phyloP scores from a whole-genome alignment of 129 eudicot genomes.

The Glebionis coronaria region DNA sequence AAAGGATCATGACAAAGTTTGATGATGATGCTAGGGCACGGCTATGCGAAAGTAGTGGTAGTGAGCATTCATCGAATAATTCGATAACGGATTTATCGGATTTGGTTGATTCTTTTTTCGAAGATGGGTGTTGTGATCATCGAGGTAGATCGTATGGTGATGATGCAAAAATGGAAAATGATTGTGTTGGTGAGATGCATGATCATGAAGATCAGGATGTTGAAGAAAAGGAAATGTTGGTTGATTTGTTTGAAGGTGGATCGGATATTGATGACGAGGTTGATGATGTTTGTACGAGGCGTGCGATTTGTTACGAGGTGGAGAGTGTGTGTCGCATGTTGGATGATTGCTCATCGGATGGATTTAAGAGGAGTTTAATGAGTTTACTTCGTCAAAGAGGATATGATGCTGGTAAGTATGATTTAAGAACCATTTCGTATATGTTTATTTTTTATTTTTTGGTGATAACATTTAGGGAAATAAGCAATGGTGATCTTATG shows the following conservation, averaged over 20 bases:
- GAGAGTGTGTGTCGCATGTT: conserved; percentile 25
- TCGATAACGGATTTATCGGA: conserved; percentile 29
- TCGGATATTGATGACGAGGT: background rate
- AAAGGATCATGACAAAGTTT: conserved; percentile 36
- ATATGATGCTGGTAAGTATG: conserved; percentile 39
- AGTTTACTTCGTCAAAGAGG: conserved; percentile 37
- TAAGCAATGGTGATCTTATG: no score
- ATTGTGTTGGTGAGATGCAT: conserved; percentile 5
- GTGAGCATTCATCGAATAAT: conserved; percentile 39
- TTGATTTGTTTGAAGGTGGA: conserved; percentile 27
- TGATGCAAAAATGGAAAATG: background rate
- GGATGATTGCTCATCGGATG: conserved; percentile 23
- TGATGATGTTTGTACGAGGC: conserved; percentile 9
- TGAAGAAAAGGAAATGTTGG: conserved; percentile 32
- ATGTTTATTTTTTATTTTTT: no score
- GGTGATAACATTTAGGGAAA: no score
- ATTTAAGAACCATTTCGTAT: background rate
- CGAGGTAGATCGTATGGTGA: conserved; percentile 16
- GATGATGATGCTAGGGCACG: conserved; percentile 50
- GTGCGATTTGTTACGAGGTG: conserved; percentile 25
- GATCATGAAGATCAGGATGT: conserved; percentile 10
- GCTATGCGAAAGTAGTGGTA: conserved; percentile 44
- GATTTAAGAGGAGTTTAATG: conserved; percentile 35
- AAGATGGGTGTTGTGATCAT: conserved; percentile 22
- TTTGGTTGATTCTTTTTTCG: conserved; percentile 39